A percentile compares a stretch with the other conserved stretches of the same genome.
Evolutionary conservation across 2,329 filamentous ascomycete genomes (phyloP).

Genomic region (Leptographium flavum): DNA sequence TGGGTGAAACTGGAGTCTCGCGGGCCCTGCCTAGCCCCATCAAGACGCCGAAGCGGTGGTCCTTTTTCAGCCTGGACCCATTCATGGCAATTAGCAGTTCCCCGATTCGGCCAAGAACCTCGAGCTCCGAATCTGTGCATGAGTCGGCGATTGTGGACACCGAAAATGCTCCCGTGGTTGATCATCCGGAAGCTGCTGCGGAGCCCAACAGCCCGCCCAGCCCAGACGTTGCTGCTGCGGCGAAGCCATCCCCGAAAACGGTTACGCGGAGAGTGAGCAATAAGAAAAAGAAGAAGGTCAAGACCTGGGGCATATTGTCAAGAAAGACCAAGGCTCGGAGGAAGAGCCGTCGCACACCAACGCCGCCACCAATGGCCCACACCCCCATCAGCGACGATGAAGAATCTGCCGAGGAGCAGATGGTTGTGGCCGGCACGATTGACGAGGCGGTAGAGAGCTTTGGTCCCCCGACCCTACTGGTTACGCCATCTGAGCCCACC

Average conservation of each 20-base stretch:
- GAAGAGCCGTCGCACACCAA: slow-evolving; percentile 31
- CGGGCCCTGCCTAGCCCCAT: slow-evolving; percentile 31
- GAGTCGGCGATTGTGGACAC: slow-evolving; percentile 16
- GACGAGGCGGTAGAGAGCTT: slow-evolving; percentile 5
- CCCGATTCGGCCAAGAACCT: slow-evolving; percentile 30
- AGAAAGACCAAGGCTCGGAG: slow-evolving; percentile 40
- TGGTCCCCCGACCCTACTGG: slow-evolving; percentile 19
- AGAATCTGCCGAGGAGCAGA: slow-evolving; percentile 14
- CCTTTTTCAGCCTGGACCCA: slow-evolving; percentile 47
- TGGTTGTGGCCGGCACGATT: slow-evolving; percentile 16
- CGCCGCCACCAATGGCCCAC: slow-evolving; percentile 25
- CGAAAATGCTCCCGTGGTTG: slow-evolving; percentile 13
- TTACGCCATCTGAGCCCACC: slow-evolving; percentile 24
- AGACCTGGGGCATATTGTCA: slow-evolving; percentile 54
- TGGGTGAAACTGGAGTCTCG: slow-evolving; percentile 1
- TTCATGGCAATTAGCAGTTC: slow-evolving; percentile 25
- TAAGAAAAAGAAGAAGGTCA: slow-evolving; percentile 59
- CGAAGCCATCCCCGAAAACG: slow-evolving; percentile 14
- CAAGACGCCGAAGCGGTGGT: slow-evolving; percentile 43
- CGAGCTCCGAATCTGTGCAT: slow-evolving; percentile 32
- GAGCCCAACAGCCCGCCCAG: neutral
- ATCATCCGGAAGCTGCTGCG: neutral
- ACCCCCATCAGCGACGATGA: slow-evolving; percentile 17
- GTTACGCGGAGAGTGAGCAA: slow-evolving; percentile 18
- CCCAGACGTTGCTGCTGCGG: slow-evolving; percentile 12